phyloP scores from a whole-genome alignment of 306 rosid genomes.

The Lithocarpus polystachyus region DNA sequence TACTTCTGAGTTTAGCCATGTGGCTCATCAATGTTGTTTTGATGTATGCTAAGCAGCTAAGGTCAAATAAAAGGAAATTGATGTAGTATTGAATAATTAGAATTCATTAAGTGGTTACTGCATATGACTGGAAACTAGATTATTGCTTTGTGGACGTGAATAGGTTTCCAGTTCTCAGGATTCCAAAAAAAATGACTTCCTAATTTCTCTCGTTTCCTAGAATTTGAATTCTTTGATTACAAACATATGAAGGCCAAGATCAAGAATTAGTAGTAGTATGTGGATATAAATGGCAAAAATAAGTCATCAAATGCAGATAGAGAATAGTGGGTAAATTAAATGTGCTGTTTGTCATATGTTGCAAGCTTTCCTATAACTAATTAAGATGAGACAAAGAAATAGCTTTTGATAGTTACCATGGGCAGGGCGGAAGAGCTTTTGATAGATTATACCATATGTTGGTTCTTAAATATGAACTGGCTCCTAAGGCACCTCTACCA shows the following conservation, averaged over 20 bases:
- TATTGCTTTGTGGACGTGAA: neutral
- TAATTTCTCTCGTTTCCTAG: neutral
- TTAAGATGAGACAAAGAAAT: neutral
- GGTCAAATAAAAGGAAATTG: neutral
- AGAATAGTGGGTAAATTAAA: neutral
- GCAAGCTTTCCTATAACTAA: neutral
- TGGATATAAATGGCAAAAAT: neutral
- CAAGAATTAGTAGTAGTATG: neutral
- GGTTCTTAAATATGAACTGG: neutral
- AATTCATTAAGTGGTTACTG: neutral
- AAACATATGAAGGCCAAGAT: neutral
- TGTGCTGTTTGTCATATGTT: neutral
- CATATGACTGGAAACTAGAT: neutral
- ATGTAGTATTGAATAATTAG: neutral
- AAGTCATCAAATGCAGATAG: neutral
- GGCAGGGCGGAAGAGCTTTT: neutral
- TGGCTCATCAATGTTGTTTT: neutral
- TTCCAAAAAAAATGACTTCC: neutral
- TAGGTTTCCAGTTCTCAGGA: neutral
- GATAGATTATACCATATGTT: neutral
- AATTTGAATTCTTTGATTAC: neutral
- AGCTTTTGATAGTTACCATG: neutral
- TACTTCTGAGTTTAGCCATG: neutral
- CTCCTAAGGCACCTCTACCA: slow-evolving; percentile 4
- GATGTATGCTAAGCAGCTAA: neutral